Evolutionary conservation across 805 yeast genomes (phyloP).

Genomic region (Nakazawaea wickerhamii): DNA sequence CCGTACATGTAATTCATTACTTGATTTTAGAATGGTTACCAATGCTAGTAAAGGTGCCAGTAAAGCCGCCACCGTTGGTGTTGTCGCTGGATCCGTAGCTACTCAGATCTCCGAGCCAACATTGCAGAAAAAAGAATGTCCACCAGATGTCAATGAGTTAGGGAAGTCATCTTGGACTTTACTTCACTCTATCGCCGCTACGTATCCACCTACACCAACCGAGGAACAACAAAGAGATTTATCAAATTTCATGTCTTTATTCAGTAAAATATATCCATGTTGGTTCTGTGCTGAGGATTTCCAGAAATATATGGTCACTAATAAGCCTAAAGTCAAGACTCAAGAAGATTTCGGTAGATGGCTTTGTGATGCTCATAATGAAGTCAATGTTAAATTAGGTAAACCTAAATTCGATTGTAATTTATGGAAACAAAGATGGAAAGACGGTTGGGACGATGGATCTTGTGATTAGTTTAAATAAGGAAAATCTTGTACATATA

Average conservation of each 20-base stretch:
- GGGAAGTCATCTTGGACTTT: slow-evolving; percentile 93
- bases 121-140: slow-evolving; percentile 47
- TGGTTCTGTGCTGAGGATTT: slow-evolving; percentile 91
- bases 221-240: slow-evolving; percentile 62
- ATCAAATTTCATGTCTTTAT: slow-evolving; percentile 59
- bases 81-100: slow-evolving; percentile 12
- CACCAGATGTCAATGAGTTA: slow-evolving; percentile 78
- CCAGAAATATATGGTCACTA: slow-evolving; percentile 46
- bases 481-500: background rate
- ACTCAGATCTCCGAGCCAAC: slow-evolving; percentile 20
- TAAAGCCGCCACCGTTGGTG: slow-evolving; percentile 18
- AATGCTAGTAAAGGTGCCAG: slow-evolving; percentile 21
- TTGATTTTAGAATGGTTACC: slow-evolving; percentile 70
- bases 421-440: slow-evolving; percentile 93
- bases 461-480: slow-evolving; percentile 34
- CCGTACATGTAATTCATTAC: slow-evolving; percentile 78
- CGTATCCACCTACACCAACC: slow-evolving; percentile 70
- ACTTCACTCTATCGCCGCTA: slow-evolving; percentile 84
- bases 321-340: slow-evolving; percentile 52
- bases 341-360: slow-evolving; percentile 83
- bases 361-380: slow-evolving; percentile 95
- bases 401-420: slow-evolving; percentile 83
- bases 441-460: slow-evolving; percentile 83
- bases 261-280: slow-evolving; percentile 86
- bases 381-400: slow-evolving; percentile 81